Base-by-base conservation (phyloP, 192 early-diverging fungal genomes). In the Thoreauomyces humboldtii region DNA sequence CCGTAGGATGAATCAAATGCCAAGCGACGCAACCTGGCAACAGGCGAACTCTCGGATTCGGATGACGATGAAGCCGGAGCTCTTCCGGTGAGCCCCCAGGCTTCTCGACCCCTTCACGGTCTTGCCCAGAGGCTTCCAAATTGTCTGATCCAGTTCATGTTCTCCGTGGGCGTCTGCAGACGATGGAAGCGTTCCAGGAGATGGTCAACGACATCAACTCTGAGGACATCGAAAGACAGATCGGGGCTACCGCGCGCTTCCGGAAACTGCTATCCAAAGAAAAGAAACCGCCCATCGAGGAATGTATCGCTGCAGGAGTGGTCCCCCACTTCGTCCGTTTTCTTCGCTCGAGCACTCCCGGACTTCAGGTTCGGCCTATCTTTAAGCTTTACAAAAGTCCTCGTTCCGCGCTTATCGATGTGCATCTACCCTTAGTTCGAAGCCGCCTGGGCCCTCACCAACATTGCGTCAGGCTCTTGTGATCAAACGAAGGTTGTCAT, bases 401-500 rank as follows among this genome's bases (percentile, higher is more conserved):
- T n/a, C 9, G 63, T 36, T n/a, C n/a, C n/a, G n/a, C 28, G 15
- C 17, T 38, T 57, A 43, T 33, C 36, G 7, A 15, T 28, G 15
- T 29, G n/a, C n/a, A 50, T 52, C 21, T 27, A 15, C 11, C 24
- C 9, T 14, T 77, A 89, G 94, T 98, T 98, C 77, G 96, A 98
- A 75, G 92, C 96, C 44, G 94, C 94, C 27, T 98, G 96, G 96
- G 96, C 96, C 19, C 77, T 98, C 69, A 98, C 96, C 62, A 98
- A 98, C 80, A 98, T 98, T 76, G 96, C 96, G 14, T 97, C 94
- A 0, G 96, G 96, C 37, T 89, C 92, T 7, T 93, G 93, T 7
- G 68, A 84, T 59, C 94, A 98, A 79, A 98, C 96, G 14, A 83
- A 92, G 75, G 88, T 89, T 51, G 94, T 98, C 12, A 93, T 98